Evolutionary conservation across 345 rosid species (phyloP).

Genomic region (Populus simonii): DNA sequence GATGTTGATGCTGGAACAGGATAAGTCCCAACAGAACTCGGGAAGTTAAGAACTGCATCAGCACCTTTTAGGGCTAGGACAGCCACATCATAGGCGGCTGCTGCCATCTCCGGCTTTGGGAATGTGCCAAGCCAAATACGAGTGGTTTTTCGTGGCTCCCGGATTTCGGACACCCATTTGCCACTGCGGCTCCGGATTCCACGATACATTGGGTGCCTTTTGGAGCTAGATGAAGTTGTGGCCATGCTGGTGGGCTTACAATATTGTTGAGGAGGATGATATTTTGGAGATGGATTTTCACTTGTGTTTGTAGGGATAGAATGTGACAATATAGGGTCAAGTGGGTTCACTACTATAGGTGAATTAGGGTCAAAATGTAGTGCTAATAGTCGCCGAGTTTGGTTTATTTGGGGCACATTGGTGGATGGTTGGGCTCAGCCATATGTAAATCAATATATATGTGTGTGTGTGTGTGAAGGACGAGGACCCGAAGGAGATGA

Average conservation of each 20-base stretch:
- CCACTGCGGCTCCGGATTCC: slow-evolving; percentile 78
- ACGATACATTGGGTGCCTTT: slow-evolving; percentile 48
- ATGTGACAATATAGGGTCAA: slow-evolving; percentile 17
- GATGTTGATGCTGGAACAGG: slow-evolving; percentile 63
- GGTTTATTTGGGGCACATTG: slow-evolving; percentile 28
- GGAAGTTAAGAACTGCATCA: slow-evolving; percentile 70
- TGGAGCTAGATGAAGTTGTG: slow-evolving; percentile 22
- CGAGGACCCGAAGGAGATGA: neutral
- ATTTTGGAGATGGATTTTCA: slow-evolving; percentile 23
- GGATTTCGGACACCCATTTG: slow-evolving; percentile 93
- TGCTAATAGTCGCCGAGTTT: slow-evolving; percentile 15
- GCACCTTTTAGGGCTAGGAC: slow-evolving; percentile 71
- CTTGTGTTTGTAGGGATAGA: slow-evolving; percentile 25
- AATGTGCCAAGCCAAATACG: slow-evolving; percentile 95
- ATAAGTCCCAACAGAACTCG: slow-evolving; percentile 41
- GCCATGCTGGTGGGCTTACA: neutral
- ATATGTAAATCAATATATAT: neutral
- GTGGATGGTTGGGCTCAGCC: slow-evolving; percentile 34
- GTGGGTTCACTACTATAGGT: neutral
- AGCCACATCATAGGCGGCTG: slow-evolving; percentile 84
- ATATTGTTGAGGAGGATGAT: neutral
- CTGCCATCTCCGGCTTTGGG: slow-evolving; percentile 82
- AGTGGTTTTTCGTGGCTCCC: slow-evolving; percentile 80
- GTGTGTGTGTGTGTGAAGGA: neutral
- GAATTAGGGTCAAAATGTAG: slow-evolving; percentile 20